Evolutionary conservation across 305 asterid species (phyloP).

Genomic region (Fraxinus floribunda): DNA sequence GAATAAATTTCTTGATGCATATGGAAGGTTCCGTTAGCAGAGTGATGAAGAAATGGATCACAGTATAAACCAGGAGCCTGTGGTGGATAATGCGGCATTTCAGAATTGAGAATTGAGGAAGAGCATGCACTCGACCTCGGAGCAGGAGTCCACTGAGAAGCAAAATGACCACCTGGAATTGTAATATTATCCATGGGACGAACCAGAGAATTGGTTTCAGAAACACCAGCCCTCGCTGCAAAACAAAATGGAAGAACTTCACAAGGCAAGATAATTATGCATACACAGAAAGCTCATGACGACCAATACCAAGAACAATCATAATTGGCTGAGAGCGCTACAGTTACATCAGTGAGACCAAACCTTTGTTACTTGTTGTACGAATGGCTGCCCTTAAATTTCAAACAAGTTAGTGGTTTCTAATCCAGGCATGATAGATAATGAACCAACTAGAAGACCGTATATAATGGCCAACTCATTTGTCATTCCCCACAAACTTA

Average conservation of each 20-base stretch:
- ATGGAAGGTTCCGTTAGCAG: conserved; percentile 42
- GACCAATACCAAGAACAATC: background rate
- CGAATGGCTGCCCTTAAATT: background rate
- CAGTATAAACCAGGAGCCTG: conserved; percentile 46
- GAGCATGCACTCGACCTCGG: conserved; percentile 28
- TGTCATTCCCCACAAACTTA: background rate
- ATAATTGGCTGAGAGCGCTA: background rate
- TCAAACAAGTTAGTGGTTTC: background rate
- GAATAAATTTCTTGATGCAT: conserved; percentile 40
- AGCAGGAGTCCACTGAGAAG: conserved; percentile 36
- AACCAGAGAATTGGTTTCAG: conserved; percentile 30
- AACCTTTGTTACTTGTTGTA: background rate
- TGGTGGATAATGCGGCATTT: conserved; percentile 34
- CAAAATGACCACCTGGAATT: conserved; percentile 26
- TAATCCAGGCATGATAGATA: background rate
- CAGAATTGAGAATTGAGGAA: conserved; percentile 26
- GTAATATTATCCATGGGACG: conserved; percentile 34
- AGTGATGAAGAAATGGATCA: conserved; percentile 45
- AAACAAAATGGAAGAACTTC: conserved; percentile 13
- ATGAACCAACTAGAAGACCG: background rate
- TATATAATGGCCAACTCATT: conserved; percentile 1
- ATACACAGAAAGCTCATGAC: conserved; percentile 17
- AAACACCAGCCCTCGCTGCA: conserved; percentile 36
- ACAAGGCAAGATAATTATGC: conserved; percentile 9
- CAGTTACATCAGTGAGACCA: background rate